Evolutionary conservation across 768 basidiomycete genomes (phyloP).

Genomic region (Brasilioporus rufonigricans): DNA sequence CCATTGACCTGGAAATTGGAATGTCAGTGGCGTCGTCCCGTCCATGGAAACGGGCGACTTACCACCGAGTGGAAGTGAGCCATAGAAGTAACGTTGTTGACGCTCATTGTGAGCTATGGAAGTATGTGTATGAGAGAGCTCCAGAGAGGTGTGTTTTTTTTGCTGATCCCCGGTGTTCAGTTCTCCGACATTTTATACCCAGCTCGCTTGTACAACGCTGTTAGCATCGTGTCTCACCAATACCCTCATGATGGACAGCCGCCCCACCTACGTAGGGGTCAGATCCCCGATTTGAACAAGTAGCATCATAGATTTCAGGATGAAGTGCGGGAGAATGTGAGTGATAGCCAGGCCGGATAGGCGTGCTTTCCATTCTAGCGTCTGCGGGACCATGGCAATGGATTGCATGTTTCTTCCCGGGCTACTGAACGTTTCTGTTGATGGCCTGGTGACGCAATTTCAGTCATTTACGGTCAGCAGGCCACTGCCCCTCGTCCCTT

Average conservation of each 20-base stretch:
- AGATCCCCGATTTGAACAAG: constrained; percentile 23
- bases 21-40: constrained; percentile 7
- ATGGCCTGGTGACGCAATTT: constrained; percentile 24
- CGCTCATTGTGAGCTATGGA: constrained; percentile 18
- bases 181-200: constrained; percentile 27
- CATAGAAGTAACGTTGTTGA: constrained; percentile 26
- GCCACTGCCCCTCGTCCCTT: constrained; percentile 9
- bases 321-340: constrained; percentile 17
- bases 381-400: constrained; percentile 25
- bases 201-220: constrained; percentile 17
- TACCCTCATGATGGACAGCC: constrained; percentile 10
- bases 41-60: constrained; percentile 2
- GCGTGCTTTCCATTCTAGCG: constrained; percentile 31
- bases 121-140: constrained; percentile 14
- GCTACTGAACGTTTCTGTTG: constrained; percentile 8
- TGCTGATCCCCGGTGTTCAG: constrained; percentile 14
- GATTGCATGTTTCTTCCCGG: constrained; percentile 17
- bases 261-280: constrained; percentile 21
- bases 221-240: constrained; percentile 15
- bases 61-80: constrained; percentile 26
- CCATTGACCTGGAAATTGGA: constrained; percentile 16
- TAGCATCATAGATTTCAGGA: constrained; percentile 17
- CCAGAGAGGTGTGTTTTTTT: constrained; percentile 10
- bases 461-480: constrained; percentile 18
- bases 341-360: constrained; percentile 26